Conservation (phyloP, 2,329 filamentous ascomycete species). For the Neopestalotiopsis clavispora region DNA sequence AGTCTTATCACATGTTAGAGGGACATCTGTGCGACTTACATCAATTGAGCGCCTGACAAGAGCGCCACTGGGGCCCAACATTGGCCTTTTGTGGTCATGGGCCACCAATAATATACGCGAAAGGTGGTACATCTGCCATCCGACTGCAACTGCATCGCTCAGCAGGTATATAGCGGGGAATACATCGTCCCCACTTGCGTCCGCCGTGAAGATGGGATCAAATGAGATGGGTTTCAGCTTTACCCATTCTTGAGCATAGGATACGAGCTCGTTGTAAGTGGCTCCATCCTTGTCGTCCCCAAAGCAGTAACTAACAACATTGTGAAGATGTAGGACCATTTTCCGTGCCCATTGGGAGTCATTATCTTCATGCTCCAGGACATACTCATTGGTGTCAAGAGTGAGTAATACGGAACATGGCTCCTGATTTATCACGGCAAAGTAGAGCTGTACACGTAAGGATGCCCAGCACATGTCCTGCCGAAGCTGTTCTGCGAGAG, state of each 20-base stretch:
- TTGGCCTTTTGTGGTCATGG: slow-evolving; percentile 30
- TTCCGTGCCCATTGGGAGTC: slow-evolving; percentile 26
- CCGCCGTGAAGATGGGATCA: slow-evolving; percentile 26
- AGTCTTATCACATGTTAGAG: not conserved
- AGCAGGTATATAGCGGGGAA: slow-evolving; percentile 33
- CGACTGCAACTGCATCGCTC: slow-evolving; percentile 29
- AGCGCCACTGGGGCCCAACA: slow-evolving; percentile 25
- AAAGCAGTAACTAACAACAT: slow-evolving; percentile 32
- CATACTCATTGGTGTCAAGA: not conserved
- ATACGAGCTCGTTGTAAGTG: slow-evolving; percentile 25
- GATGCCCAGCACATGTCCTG: slow-evolving; percentile 3
- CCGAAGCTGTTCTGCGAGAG: not conserved
- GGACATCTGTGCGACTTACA: slow-evolving; percentile 17
- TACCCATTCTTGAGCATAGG: slow-evolving; percentile 29
- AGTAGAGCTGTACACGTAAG: not conserved
- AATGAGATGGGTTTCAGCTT: slow-evolving; percentile 30
- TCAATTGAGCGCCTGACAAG: slow-evolving; percentile 13
- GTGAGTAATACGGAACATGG: not conserved
- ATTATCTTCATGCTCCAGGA: slow-evolving; percentile 16
- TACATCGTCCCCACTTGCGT: not conserved
- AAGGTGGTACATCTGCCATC: slow-evolving; percentile 34
- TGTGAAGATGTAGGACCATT: slow-evolving; percentile 30
- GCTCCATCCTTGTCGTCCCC: slow-evolving; percentile 23
- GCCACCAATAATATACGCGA: slow-evolving; percentile 31
- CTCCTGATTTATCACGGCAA: slow-evolving; percentile 2